phyloP scores from a whole-genome alignment of 345 rosid genomes.

The Eucalyptus melliodora region DNA sequence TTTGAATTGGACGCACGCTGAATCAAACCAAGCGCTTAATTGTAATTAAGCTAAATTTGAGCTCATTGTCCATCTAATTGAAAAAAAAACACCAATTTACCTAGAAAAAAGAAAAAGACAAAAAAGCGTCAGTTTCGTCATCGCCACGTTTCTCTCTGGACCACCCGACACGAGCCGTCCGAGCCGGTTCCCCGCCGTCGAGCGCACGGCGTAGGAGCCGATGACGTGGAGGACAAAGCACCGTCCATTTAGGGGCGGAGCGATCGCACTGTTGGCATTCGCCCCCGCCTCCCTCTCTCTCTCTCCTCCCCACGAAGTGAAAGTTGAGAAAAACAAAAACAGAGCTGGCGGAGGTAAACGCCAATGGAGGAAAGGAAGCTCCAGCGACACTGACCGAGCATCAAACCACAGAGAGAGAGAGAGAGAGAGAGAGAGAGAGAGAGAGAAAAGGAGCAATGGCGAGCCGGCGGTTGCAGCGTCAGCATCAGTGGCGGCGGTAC shows the following conservation, averaged over 20 bases:
- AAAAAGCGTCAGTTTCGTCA: background rate
- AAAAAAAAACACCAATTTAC: background rate
- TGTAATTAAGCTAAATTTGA: background rate
- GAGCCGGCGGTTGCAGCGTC: background rate
- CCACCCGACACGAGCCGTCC: background rate
- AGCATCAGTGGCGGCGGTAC: background rate
- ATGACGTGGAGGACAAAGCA: background rate
- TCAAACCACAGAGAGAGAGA: background rate
- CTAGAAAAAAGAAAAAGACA: background rate
- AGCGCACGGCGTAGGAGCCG: background rate
- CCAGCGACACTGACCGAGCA: background rate
- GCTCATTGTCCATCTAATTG: background rate
- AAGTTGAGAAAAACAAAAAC: background rate
- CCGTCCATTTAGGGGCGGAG: background rate
- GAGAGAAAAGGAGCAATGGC: background rate
- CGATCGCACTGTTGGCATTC: background rate
- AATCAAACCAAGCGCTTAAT: background rate
- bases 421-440: background rate
- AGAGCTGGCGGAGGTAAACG: background rate
- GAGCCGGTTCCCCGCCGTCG: background rate
- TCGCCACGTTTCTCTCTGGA: background rate
- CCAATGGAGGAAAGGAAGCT: background rate
- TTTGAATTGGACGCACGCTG: background rate
- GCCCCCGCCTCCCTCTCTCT: background rate
- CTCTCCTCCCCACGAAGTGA: background rate